Conservation (phyloP, 768 basidiomycete species). For the Leucosporidium scottii region DNA sequence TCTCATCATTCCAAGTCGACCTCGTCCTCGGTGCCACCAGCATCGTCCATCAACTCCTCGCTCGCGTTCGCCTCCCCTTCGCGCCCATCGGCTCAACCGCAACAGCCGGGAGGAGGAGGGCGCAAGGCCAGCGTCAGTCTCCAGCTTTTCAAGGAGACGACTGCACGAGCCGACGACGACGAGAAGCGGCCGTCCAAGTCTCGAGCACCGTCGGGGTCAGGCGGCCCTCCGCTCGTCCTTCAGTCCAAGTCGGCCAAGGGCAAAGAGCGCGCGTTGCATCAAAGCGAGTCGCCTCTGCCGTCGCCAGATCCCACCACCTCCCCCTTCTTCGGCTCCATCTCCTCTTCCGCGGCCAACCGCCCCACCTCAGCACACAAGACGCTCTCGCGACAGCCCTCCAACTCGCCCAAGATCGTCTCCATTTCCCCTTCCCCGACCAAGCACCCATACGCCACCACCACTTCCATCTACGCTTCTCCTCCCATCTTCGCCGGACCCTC, state of each 20-base stretch:
- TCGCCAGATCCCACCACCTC: not conserved
- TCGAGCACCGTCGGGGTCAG: not conserved
- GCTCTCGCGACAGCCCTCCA: too few relatives aligned
- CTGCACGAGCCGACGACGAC: conserved; percentile 5
- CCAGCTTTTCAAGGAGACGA: conserved; percentile 45
- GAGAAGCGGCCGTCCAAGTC: not conserved
- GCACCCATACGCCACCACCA: not conserved
- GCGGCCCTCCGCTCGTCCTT: not conserved
- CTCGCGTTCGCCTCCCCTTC: not conserved
- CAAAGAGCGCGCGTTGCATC: conserved; percentile 19
- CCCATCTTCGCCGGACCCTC: not conserved
- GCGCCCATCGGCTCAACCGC: not conserved
- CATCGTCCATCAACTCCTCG: not conserved
- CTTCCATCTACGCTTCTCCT: not conserved
- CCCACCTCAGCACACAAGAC: too few relatives aligned
- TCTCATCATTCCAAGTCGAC: not conserved
- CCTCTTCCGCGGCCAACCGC: too few relatives aligned
- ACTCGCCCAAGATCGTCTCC: too few relatives aligned
- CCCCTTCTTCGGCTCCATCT: too few relatives aligned
- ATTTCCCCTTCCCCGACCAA: not conserved
- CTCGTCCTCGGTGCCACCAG: not conserved
- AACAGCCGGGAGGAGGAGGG: conserved; percentile 15
- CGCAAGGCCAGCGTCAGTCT: conserved; percentile 45
- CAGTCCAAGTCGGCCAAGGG: conserved; percentile 13
- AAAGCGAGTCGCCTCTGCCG: not conserved